phyloP scores from a whole-genome alignment of 352 stramenopile species.

The Blastocystis sp. region DNA sequence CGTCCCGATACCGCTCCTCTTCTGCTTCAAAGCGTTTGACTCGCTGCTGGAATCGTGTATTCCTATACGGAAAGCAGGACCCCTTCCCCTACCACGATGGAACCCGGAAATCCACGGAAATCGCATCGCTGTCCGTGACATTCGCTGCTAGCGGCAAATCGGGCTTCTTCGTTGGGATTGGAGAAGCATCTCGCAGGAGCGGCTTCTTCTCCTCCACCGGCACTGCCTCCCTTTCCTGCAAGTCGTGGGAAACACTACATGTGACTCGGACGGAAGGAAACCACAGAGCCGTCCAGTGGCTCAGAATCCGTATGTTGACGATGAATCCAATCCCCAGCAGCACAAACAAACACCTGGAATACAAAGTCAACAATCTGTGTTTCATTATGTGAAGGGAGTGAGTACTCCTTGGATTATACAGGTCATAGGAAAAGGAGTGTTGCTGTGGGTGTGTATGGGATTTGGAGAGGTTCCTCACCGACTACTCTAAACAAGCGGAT shows the following conservation, averaged over 20 bases:
- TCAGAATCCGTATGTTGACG: neutral
- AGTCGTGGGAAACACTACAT: neutral
- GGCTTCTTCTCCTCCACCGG: neutral
- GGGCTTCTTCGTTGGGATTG: neutral
- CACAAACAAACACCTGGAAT: neutral
- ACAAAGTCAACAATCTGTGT: neutral
- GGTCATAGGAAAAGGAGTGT: no score
- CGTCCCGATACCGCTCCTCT: neutral
- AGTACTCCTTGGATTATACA: neutral
- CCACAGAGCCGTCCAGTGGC: neutral
- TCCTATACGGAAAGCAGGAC: constrained; percentile 20
- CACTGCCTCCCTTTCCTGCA: neutral
- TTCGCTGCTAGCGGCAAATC: neutral
- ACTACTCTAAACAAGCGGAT: no score
- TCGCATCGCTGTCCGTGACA: neutral
- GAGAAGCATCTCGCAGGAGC: neutral
- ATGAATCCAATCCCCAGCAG: neutral
- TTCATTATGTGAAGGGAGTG: neutral
- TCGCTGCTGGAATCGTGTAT: neutral
- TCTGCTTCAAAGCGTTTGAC: neutral
- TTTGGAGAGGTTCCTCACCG: no score
- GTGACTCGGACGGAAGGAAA: neutral
- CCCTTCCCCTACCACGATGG: constrained; percentile 6
- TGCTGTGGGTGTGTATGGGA: no score
- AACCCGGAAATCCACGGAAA: neutral